Evolutionary conservation across 495 filamentous ascomycete species (phyloP).

Genomic region (Penicillium cosmopolitanum): DNA sequence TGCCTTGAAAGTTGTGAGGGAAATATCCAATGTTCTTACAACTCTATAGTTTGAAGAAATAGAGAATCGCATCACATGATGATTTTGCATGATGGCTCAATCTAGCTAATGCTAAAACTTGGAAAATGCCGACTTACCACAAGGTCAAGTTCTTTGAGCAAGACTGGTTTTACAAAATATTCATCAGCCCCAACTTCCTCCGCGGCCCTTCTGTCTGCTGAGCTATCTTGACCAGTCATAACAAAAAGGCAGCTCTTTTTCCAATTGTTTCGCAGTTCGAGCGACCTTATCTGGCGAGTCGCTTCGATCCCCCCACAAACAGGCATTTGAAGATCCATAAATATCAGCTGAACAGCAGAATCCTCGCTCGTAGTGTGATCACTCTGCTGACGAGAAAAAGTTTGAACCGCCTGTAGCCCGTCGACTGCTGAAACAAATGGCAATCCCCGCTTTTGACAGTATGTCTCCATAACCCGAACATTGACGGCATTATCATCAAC

Average conservation of each 20-base stretch:
- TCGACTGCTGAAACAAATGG: constrained; percentile 14
- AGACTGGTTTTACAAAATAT: constrained; percentile 23
- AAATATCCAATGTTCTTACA: too few relatives aligned
- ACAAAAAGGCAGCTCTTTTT: constrained; percentile 7
- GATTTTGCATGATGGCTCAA: too few relatives aligned
- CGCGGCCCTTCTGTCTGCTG: constrained; percentile 17
- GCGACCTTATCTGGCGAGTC: constrained; percentile 79
- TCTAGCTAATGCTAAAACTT: neutral
- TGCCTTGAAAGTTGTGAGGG: too few relatives aligned
- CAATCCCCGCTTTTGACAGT: constrained; percentile 17
- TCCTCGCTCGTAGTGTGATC: neutral
- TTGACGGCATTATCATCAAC: constrained; percentile 25
- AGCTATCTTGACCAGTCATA: constrained; percentile 25
- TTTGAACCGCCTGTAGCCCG: constrained; percentile 17
- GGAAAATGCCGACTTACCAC: constrained; percentile 16
- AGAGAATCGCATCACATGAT: too few relatives aligned
- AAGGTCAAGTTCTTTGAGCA: constrained; percentile 17
- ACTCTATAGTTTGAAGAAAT: too few relatives aligned
- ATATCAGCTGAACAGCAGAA: constrained; percentile 66
- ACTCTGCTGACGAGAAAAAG: constrained; percentile 2
- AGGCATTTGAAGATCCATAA: constrained; percentile 93
- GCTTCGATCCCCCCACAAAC: constrained; percentile 89
- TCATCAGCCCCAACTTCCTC: constrained; percentile 14
- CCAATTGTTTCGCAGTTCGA: constrained; percentile 70
- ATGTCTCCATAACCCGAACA: constrained; percentile 22